A percentile compares a stretch with the other conserved stretches of the same genome.
These are phyloP conservation scores for Phragmites australis DNA, from an alignment of 176 grass and related monocot genomes.

Conservation along the genomic window DNA sequence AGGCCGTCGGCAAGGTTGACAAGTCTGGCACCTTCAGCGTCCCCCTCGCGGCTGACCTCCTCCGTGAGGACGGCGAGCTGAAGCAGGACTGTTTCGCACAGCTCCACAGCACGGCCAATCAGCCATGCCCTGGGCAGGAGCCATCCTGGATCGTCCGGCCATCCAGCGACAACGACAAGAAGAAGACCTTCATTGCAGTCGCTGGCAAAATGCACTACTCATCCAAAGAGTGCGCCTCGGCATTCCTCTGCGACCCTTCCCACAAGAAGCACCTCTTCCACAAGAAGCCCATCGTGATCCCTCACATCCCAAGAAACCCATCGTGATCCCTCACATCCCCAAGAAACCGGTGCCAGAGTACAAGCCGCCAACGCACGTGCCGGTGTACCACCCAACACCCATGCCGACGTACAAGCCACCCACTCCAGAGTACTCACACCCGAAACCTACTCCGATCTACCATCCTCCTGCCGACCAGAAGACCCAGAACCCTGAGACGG, in stretches of 20 bases:
- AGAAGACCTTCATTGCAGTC: constrained; percentile 13
- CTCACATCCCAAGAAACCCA: too few species aligned
- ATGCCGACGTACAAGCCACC: not conserved
- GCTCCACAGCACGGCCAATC: constrained; percentile 41
- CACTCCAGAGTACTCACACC: not conserved
- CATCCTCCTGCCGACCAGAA: constrained; percentile 35
- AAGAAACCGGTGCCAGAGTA: constrained; percentile 14
- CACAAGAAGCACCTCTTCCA: constrained; percentile 22
- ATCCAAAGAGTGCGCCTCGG: constrained; percentile 16
- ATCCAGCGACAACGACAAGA: not conserved
- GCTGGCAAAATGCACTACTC: constrained; percentile 30
- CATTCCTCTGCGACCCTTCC: constrained; percentile 22
- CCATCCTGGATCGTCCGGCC: constrained; percentile 35
- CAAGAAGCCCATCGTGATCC: constrained; percentile 12
- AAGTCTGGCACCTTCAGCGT: constrained; percentile 38
- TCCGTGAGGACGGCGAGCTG: constrained; percentile 43
- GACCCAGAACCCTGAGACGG: constrained; percentile 9
- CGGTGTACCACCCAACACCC: not conserved
- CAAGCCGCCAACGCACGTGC: not conserved
- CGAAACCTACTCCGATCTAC: constrained; percentile 29
- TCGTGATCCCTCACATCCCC: constrained; percentile 18
- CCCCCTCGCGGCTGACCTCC: constrained; percentile 13
- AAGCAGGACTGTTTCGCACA: constrained; percentile 52
- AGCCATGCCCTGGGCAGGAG: constrained; percentile 46
- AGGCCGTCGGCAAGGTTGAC: constrained; percentile 26